Percentiles rank a stretch among this genome's conserved stretches.
Conservation (phyloP, 202 grass and related monocot genomes). For the Zizania palustris region DNA sequence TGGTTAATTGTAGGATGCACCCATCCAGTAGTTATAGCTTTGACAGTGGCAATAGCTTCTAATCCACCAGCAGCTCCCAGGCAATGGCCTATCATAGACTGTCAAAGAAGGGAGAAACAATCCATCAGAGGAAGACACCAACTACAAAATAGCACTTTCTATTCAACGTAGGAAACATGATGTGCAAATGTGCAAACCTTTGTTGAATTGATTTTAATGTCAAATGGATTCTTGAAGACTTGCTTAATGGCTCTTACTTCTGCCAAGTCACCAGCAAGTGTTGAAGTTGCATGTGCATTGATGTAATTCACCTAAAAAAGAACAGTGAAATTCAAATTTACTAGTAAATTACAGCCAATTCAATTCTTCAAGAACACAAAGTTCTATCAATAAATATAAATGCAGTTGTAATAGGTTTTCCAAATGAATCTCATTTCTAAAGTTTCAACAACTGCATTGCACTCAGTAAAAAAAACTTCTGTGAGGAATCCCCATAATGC, state of each 20-base stretch:
- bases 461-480: neutral
- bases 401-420: constrained; percentile 1
- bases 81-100: constrained; percentile 89
- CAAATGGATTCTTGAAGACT: constrained; percentile 66
- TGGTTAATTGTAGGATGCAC: constrained; percentile 86
- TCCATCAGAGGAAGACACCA: constrained; percentile 17
- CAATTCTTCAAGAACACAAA: neutral
- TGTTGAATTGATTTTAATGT: constrained; percentile 87
- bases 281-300: constrained; percentile 84
- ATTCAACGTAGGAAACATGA: constrained; percentile 23
- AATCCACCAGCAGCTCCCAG: constrained; percentile 70
- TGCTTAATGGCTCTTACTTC: constrained; percentile 82
- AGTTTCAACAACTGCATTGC: neutral
- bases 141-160: neutral
- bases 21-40: constrained; percentile 84
- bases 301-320: constrained; percentile 76
- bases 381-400: neutral
- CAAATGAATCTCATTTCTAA: neutral
- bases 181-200: constrained; percentile 61
- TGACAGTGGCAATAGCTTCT: constrained; percentile 74
- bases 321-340: constrained; percentile 1
- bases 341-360: neutral
- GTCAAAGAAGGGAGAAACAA: constrained; percentile 1
- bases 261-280: constrained; percentile 77
- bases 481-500: neutral